Evolutionary conservation across 2,329 filamentous ascomycete genomes (phyloP).

Genomic region (Sclerotinia trifoliorum): DNA sequence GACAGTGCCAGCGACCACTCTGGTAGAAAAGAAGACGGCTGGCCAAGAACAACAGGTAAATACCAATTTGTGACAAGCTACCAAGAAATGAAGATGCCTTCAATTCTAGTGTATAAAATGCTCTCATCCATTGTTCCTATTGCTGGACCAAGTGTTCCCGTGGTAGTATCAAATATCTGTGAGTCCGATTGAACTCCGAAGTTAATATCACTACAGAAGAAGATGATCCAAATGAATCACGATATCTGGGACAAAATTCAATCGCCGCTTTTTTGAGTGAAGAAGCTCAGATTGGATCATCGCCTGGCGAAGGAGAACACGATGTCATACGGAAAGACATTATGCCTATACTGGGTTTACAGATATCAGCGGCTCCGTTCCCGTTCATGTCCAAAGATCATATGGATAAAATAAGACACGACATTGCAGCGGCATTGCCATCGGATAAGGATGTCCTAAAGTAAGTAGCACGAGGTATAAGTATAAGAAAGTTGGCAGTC

Average conservation of each 20-base stretch:
- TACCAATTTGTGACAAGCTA: neutral
- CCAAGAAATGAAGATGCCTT: neutral
- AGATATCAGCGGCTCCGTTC: conserved; percentile 62
- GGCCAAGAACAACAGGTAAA: conserved; percentile 39
- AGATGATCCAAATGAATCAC: conserved; percentile 54
- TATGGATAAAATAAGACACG: conserved; percentile 57
- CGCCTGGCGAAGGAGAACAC: conserved; percentile 49
- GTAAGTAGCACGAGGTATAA: conserved; percentile 43
- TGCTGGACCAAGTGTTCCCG: conserved; percentile 2
- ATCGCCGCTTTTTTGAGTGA: conserved; percentile 65
- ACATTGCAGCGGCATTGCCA: conserved; percentile 61
- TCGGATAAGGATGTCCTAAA: conserved; percentile 66
- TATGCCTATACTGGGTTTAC: conserved; percentile 63
- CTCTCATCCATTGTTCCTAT: neutral
- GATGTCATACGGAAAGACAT: conserved; percentile 59
- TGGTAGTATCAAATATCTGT: neutral
- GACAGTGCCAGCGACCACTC: conserved; percentile 37
- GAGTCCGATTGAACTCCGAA: conserved; percentile 19
- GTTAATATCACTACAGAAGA: conserved; percentile 44
- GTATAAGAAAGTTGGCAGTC: neutral
- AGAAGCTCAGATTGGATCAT: conserved; percentile 51
- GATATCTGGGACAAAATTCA: conserved; percentile 66
- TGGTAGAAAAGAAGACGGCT: conserved; percentile 35
- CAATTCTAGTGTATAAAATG: neutral
- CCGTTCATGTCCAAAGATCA: conserved; percentile 65